A percentile compares a stretch with the other conserved stretches of the same genome.
These are phyloP conservation scores for Colletotrichum musicola DNA, from an alignment of 2,329 filamentous ascomycete species.

Conservation along the genomic window DNA sequence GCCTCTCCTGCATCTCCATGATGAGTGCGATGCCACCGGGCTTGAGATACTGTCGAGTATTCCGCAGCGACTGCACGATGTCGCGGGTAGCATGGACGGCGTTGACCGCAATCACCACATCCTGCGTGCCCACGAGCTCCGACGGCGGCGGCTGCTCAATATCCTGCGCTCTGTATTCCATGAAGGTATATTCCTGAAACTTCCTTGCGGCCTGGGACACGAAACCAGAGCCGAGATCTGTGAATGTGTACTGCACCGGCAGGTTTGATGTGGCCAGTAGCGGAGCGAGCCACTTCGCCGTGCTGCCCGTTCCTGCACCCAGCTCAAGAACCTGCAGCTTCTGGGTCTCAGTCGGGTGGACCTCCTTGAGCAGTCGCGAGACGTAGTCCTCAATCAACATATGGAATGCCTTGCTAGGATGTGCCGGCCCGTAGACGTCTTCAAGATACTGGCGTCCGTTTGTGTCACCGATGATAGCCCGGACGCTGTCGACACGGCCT, in stretches of 20 bases:
- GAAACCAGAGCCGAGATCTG: conserved; percentile 51
- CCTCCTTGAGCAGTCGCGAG: neutral
- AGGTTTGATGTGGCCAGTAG: conserved; percentile 44
- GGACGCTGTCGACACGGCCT: conserved; percentile 15
- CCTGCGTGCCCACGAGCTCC: conserved; percentile 44
- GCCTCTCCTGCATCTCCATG: conserved; percentile 48
- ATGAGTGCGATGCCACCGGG: conserved; percentile 51
- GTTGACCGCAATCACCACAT: conserved; percentile 51
- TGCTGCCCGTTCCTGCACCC: conserved; percentile 20
- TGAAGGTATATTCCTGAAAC: conserved; percentile 24
- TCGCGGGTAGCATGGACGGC: conserved; percentile 50
- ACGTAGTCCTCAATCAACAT: conserved; percentile 27
- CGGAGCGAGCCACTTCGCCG: conserved; percentile 39
- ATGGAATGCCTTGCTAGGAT: conserved; percentile 30
- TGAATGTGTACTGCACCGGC: conserved; percentile 54
- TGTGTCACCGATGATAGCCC: conserved; percentile 23
- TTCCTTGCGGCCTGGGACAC: conserved; percentile 46
- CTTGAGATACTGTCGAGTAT: conserved; percentile 45
- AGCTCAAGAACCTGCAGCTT: conserved; percentile 16
- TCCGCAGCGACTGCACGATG: conserved; percentile 39
- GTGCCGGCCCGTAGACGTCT: conserved; percentile 24
- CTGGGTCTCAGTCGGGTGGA: neutral
- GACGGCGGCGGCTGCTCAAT: conserved; percentile 27
- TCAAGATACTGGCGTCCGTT: conserved; percentile 26
- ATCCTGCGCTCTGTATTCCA: conserved; percentile 20